A percentile compares a stretch with the other conserved stretches of the same genome.
Conservation (phyloP, 1,139 yeast species). For the Blastobotrys buckinghamii region DNA sequence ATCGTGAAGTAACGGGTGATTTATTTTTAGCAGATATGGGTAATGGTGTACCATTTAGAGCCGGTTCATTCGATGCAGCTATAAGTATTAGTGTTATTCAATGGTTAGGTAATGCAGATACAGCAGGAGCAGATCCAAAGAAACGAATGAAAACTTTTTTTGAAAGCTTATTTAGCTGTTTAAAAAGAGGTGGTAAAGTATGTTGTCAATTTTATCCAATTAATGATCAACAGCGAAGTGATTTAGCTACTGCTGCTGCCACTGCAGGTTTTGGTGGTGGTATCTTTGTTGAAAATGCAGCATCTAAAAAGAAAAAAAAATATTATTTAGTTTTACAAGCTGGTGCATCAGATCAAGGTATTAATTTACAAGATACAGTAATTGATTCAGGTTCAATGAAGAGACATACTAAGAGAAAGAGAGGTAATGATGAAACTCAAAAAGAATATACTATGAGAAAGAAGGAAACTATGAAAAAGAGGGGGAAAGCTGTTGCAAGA, state of each 20-base stretch:
- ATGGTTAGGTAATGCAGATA: constrained; percentile 97
- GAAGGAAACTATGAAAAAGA: constrained; percentile 87
- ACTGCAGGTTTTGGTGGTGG: constrained; percentile 98
- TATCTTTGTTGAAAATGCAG: constrained; percentile 87
- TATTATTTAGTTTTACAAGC: constrained; percentile 87
- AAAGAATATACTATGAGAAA: constrained; percentile 83
- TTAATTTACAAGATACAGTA: constrained; percentile 73
- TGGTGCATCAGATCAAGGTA: constrained; percentile 59
- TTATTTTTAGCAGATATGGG: constrained; percentile 90
- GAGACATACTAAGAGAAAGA: constrained; percentile 37
- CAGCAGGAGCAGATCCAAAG: constrained; percentile 78
- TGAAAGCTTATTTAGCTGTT: constrained; percentile 77
- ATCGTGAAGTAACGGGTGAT: constrained; percentile 91
- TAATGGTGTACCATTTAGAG: constrained; percentile 86
- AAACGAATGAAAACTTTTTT: constrained; percentile 75
- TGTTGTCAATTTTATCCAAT: constrained; percentile 96
- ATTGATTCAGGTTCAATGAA: constrained; percentile 53
- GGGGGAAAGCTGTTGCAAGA: constrained; percentile 83
- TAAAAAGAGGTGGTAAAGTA: constrained; percentile 92
- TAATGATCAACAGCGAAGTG: constrained; percentile 76
- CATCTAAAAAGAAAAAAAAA: constrained; percentile 84
- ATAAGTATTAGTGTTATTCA: constrained; percentile 93
- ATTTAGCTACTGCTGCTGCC: constrained; percentile 78
- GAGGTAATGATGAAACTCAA: constrained; percentile 59
- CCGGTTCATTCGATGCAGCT: constrained; percentile 97